phyloP scores from a whole-genome alignment of 2,329 filamentous ascomycete genomes.

The Clonostachys chloroleuca region DNA sequence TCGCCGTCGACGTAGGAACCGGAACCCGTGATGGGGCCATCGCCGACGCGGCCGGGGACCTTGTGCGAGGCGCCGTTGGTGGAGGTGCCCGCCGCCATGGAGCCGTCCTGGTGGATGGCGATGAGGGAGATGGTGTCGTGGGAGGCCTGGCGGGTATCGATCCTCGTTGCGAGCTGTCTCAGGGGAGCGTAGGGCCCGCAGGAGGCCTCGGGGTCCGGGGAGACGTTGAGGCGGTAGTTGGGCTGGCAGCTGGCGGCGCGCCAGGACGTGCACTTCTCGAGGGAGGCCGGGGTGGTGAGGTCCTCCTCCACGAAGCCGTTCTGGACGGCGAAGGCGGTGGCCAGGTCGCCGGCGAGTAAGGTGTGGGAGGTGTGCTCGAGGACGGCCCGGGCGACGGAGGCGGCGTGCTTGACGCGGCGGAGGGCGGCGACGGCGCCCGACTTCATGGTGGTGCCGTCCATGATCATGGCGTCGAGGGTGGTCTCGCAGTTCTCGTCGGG shows the following conservation, averaged over 20 bases:
- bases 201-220: constrained; percentile 30
- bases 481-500: constrained; percentile 53
- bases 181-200: constrained; percentile 44
- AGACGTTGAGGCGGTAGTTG: constrained; percentile 43
- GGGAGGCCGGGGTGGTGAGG: constrained; percentile 34
- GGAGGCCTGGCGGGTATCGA: constrained; percentile 16
- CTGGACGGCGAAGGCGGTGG: constrained; percentile 45
- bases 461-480: constrained; percentile 54
- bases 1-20: constrained; percentile 51
- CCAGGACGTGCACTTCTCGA: constrained; percentile 36
- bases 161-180: not conserved
- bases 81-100: constrained; percentile 49
- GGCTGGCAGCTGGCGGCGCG: constrained; percentile 35
- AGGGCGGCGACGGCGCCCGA: constrained; percentile 47
- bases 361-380: constrained; percentile 47
- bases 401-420: constrained; percentile 40
- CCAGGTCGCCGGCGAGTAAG: constrained; percentile 45
- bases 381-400: constrained; percentile 44
- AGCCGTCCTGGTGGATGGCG: constrained; percentile 32
- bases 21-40: constrained; percentile 49
- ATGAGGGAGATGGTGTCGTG: constrained; percentile 54
- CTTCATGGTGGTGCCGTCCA: constrained; percentile 50
- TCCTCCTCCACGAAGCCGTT: constrained; percentile 44
- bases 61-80: constrained; percentile 52
- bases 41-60: constrained; percentile 49